Evolutionary conservation across 306 rosid species (phyloP).

Genomic region (Quercus robur): DNA sequence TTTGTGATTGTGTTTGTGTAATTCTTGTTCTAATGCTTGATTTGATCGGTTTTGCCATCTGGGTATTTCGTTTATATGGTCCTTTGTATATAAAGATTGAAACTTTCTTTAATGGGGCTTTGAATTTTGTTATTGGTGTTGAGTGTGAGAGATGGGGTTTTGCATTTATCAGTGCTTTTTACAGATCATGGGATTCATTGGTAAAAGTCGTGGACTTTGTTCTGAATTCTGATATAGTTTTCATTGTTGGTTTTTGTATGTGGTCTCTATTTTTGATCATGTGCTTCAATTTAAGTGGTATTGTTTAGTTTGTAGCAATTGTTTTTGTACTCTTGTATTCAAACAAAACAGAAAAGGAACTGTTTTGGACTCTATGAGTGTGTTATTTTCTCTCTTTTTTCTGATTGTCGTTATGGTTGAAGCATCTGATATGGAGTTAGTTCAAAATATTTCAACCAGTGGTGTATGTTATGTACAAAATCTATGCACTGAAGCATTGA

Average conservation of each 20-base stretch:
- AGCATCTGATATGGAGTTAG: neutral
- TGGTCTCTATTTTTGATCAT: constrained; percentile 11
- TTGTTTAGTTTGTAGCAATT: neutral
- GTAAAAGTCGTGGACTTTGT: neutral
- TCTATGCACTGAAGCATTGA: neutral
- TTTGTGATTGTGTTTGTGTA: neutral
- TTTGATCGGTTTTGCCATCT: neutral
- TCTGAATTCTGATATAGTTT: neutral
- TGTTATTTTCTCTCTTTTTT: neutral
- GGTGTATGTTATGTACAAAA: neutral
- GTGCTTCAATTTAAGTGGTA: constrained; percentile 7
- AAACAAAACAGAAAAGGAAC: neutral
- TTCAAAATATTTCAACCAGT: neutral
- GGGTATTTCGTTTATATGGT: neutral
- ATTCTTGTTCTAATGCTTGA: constrained; percentile 10
- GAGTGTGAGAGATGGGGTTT: constrained; percentile 1
- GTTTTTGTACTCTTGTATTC: constrained; percentile 1
- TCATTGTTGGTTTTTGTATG: neutral
- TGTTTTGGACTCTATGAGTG: neutral
- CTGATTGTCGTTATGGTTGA: neutral
- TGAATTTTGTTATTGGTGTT: constrained; percentile 11
- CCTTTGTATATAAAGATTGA: neutral
- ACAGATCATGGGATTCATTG: neutral
- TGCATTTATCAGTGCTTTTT: neutral
- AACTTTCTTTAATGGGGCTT: constrained; percentile 9